phyloP scores from a whole-genome alignment of 768 basidiomycete genomes.

The Antrodiella citrinella region DNA sequence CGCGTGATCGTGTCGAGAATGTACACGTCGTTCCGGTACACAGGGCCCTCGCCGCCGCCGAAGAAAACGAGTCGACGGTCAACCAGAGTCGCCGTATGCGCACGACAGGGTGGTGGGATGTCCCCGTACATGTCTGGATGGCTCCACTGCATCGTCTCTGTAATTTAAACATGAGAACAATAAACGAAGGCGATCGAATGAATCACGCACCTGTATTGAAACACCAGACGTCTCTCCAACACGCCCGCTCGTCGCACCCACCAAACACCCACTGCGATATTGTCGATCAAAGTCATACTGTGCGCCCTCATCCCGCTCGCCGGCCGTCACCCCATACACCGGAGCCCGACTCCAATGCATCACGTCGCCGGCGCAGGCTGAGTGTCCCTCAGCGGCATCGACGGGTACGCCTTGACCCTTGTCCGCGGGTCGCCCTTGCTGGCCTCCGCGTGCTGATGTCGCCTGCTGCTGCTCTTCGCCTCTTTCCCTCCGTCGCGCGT shows the following conservation, averaged over 20 bases:
- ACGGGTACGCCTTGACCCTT: constrained; percentile 32
- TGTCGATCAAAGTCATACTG: constrained; percentile 76
- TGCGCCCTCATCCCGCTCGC: constrained; percentile 71
- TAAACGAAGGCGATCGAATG: background rate
- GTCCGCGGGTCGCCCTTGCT: background rate
- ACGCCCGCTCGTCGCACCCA: constrained; percentile 77
- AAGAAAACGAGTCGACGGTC: constrained; percentile 76
- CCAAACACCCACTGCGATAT: constrained; percentile 83
- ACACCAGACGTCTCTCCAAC: constrained; percentile 69
- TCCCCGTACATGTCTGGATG: constrained; percentile 74
- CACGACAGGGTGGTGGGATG: constrained; percentile 73
- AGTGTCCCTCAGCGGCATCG: constrained; percentile 53
- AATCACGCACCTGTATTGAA: constrained; percentile 68
- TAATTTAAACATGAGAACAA: background rate
- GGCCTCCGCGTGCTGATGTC: constrained; percentile 6
- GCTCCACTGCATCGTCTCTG: constrained; percentile 88
- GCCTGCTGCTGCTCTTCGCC: constrained; percentile 7
- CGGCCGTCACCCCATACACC: constrained; percentile 62
- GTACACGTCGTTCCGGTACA: constrained; percentile 78
- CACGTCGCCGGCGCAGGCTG: constrained; percentile 56
- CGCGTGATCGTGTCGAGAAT: constrained; percentile 73
- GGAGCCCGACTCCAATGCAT: constrained; percentile 88
- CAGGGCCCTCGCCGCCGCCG: constrained; percentile 78
- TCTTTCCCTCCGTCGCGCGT: background rate
- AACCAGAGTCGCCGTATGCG: constrained; percentile 81